Evolutionary conservation across 139 green algal genomes (phyloP).

Genomic region (Gonium pectorale): DNA sequence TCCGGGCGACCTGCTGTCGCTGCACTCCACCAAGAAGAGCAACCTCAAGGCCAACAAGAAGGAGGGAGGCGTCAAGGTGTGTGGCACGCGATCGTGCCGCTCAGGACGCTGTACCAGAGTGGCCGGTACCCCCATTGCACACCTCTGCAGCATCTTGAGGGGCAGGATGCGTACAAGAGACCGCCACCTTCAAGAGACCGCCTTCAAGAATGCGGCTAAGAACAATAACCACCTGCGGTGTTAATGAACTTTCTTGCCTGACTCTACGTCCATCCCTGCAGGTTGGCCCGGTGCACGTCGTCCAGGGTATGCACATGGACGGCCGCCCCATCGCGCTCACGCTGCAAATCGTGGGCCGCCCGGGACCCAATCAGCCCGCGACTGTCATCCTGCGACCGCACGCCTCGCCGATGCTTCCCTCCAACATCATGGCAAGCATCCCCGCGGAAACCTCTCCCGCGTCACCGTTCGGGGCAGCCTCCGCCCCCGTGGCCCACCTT

Average conservation of each 20-base stretch:
- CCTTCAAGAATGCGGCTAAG: no score
- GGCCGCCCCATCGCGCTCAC: neutral
- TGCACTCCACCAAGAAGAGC: neutral
- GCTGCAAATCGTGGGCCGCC: neutral
- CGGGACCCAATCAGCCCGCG: neutral
- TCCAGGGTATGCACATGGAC: neutral
- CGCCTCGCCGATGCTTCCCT: neutral
- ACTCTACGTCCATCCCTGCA: no score
- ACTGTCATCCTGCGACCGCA: neutral
- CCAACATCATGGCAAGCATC: neutral
- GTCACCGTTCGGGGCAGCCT: neutral
- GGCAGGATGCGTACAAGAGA: neutral
- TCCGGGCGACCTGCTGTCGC: neutral
- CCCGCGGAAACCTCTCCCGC: neutral
- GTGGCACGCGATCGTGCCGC: no score
- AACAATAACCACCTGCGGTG: no score
- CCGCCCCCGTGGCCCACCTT: no score
- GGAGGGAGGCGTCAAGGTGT: neutral
- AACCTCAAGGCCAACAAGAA: neutral
- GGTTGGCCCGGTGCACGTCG: neutral
- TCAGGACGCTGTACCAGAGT: no score
- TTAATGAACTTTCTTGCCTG: no score
- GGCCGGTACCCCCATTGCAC: neutral
- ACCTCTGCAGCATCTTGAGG: neutral
- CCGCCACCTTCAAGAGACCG: no score